Evolutionary conservation across 306 rosid species (phyloP), one percentile per base, ranked within the genome.

Genomic region (Styphnolobium japonicum): DNA sequence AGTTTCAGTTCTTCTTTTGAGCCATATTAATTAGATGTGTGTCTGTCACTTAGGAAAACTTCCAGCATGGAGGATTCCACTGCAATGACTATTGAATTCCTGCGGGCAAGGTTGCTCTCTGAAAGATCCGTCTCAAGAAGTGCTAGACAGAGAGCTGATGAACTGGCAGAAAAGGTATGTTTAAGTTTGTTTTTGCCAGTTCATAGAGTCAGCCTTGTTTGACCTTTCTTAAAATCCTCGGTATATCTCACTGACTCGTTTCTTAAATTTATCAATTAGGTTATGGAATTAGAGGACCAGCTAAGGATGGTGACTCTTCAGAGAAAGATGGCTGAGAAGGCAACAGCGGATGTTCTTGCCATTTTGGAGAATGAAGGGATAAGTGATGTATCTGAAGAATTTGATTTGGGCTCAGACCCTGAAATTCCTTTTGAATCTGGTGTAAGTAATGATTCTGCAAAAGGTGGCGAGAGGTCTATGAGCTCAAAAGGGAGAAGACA

Each of bases 301-400:
- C 91, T 95, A 63, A 87, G 85, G 87, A 57, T 82, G 6, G 91
- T 92, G 86, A 85, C 90, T 69, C 85, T 85, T 85, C 97, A 86
- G 76, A 87, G 97, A 60, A 92, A 90, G 85, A 89, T 86, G 93
- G 98, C 98, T 52, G 98, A 95, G 92, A 95, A 92, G 82, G 98
- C 98, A 39, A 88, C 98, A 56, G 89, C 55, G 75, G 98, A 95
- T 60, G 96, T 92, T 74, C 98, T 95, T 76, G 85, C 98, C 79
- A 95, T 95, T 82, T 84, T 95, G 89, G 98, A 92, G 87, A 80
- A 60, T 82, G 88, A 83, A 40, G 97, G 98, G 67, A 78, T 85
- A 64, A 91, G 90, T 78, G 98, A 91, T 72, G 63, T 81, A 81
- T 91, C 91, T 11, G 94, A 91, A 61, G 89, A 89, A 68, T 86